Evolutionary conservation across 139 green algal genomes (phyloP).

Genomic region (Tetradesmus lagerheimii): DNA sequence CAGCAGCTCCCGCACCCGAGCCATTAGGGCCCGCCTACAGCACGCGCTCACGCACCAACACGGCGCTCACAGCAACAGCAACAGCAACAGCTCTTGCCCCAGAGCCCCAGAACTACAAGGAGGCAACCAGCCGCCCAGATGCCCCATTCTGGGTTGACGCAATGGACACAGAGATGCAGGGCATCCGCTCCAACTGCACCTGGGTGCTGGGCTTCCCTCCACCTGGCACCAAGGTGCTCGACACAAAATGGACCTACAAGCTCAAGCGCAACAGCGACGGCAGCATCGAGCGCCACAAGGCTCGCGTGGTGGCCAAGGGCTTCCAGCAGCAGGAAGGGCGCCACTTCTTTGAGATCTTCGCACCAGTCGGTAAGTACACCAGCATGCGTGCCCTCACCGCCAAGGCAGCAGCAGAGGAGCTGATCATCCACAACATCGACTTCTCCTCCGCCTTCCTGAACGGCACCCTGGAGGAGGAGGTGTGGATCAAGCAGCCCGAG

Average conservation of each 20-base stretch:
- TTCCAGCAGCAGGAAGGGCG: slow-evolving; percentile 51
- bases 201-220: background rate
- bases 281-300: slow-evolving; percentile 66
- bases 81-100: background rate
- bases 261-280: slow-evolving; percentile 50
- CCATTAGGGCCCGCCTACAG: background rate
- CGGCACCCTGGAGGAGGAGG: slow-evolving; percentile 52
- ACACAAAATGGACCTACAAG: slow-evolving; percentile 59
- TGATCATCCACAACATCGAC: slow-evolving; percentile 64
- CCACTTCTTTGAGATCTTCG: slow-evolving; percentile 59
- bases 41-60: background rate
- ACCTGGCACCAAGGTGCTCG: slow-evolving; percentile 26
- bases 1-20: too few species aligned
- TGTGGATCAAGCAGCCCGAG: slow-evolving; percentile 54
- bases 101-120: background rate
- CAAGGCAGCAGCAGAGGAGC: slow-evolving; percentile 42
- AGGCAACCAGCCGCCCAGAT: background rate
- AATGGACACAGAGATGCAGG: background rate
- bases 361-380: slow-evolving; percentile 46
- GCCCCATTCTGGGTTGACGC: background rate
- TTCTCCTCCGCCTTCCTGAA: slow-evolving; percentile 73
- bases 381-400: slow-evolving; percentile 57
- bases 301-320: slow-evolving; percentile 66
- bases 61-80: background rate
- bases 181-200: background rate